phyloP scores from a whole-genome alignment of 495 filamentous ascomycete genomes.

The Viridothelium virens region DNA sequence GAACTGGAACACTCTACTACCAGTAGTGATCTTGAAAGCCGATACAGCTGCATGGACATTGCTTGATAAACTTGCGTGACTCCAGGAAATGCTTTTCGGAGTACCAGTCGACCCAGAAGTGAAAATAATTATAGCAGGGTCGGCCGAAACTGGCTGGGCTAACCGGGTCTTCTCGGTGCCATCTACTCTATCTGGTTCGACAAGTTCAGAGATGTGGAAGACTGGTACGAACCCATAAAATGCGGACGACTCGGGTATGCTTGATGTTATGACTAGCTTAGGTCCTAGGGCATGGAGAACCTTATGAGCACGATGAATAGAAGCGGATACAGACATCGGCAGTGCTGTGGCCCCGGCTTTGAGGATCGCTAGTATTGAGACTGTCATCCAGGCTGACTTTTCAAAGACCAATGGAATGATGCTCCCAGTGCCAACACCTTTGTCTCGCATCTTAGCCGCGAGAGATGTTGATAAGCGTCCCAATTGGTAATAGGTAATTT shows the following conservation, averaged over 20 bases:
- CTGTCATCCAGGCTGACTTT: neutral
- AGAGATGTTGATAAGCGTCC: neutral
- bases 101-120: slow-evolving; percentile 59
- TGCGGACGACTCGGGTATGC: neutral
- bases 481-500: neutral
- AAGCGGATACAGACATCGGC: no score
- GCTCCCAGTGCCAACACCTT: neutral
- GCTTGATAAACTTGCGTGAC: slow-evolving; percentile 57
- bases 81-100: slow-evolving; percentile 64
- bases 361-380: neutral
- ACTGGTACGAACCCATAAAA: neutral
- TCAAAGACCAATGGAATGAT: neutral
- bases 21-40: slow-evolving; percentile 47
- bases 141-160: slow-evolving; percentile 17
- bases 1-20: slow-evolving; percentile 64
- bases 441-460: neutral
- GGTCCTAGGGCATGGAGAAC: neutral
- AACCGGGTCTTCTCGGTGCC: neutral
- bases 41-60: slow-evolving; percentile 53
- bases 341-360: neutral
- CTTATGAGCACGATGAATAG: neutral
- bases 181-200: neutral
- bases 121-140: slow-evolving; percentile 45
- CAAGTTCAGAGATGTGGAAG: neutral
- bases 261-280: neutral